A percentile compares a stretch with the other conserved stretches of the same genome.
phyloP scores from a whole-genome alignment of 1,284 basidiomycete genomes.

The Sporisorium scitamineum region DNA sequence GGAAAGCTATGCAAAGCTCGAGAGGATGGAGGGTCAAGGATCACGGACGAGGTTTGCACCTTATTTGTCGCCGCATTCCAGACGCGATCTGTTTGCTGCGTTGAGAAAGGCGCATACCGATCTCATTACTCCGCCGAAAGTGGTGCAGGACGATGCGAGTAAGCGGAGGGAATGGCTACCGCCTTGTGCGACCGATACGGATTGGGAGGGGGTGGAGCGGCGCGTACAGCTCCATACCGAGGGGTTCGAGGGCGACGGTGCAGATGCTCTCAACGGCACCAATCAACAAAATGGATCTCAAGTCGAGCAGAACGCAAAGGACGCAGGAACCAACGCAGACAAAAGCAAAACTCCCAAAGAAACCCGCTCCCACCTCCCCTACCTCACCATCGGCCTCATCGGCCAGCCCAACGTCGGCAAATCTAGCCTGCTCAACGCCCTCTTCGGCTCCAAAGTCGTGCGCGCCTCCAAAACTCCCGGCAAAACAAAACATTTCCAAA shows the following conservation, averaged over 20 bases:
- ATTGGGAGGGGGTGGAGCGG: conserved; percentile 52
- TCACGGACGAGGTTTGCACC: conserved; percentile 44
- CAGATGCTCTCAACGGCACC: background rate
- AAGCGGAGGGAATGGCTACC: conserved; percentile 78
- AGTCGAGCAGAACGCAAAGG: background rate
- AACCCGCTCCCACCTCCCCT: conserved; percentile 36
- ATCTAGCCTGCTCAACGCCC: conserved; percentile 86
- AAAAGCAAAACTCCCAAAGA: conserved; percentile 6
- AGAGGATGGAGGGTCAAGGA: conserved; percentile 55
- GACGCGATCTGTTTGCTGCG: conserved; percentile 74
- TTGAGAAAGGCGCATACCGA: conserved; percentile 78
- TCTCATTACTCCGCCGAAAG: conserved; percentile 78
- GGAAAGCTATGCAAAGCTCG: conserved; percentile 51
- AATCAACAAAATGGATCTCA: background rate
- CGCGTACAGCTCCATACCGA: conserved; percentile 44
- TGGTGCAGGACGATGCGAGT: conserved; percentile 73
- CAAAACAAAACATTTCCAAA: conserved; percentile 95
- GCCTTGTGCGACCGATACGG: conserved; percentile 53
- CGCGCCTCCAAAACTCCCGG: conserved; percentile 89
- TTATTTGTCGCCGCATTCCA: conserved; percentile 41
- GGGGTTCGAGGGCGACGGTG: conserved; percentile 10
- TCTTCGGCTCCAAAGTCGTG: conserved; percentile 85
- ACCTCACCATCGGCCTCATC: conserved; percentile 55
- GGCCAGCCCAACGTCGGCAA: conserved; percentile 94
- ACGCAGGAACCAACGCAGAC: background rate